Evolutionary conservation across 2,329 filamentous ascomycete species (phyloP).

Genomic region (Falciphora oryzae): DNA sequence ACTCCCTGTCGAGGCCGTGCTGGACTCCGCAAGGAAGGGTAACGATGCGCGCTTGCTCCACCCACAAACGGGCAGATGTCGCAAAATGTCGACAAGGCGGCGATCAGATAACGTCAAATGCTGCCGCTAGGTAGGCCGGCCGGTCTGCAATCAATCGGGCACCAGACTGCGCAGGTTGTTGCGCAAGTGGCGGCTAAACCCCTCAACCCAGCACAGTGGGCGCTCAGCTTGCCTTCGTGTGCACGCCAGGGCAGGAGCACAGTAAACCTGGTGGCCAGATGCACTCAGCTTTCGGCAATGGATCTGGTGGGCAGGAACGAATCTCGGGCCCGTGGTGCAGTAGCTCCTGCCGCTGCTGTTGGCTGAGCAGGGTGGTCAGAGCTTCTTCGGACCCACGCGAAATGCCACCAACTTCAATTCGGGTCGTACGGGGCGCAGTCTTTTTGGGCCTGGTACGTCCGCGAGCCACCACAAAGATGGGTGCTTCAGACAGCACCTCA

Average conservation of each 20-base stretch:
- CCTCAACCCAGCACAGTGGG: too few relatives aligned
- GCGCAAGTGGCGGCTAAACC: too few relatives aligned
- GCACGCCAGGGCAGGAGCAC: too few relatives aligned
- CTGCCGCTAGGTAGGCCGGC: not conserved
- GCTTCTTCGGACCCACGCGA: not conserved
- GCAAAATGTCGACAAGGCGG: not conserved
- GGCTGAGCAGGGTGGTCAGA: not conserved
- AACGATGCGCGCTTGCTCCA: not conserved
- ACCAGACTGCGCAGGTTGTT: not conserved
- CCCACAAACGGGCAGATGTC: not conserved
- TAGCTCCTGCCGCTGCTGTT: not conserved
- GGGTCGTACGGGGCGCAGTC: too few relatives aligned
- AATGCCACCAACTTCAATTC: not conserved
- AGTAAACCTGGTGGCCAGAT: not conserved
- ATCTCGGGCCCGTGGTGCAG: not conserved
- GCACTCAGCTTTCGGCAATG: not conserved
- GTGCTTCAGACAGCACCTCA: not conserved
- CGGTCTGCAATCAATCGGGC: not conserved
- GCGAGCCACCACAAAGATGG: too few relatives aligned
- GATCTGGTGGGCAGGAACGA: not conserved
- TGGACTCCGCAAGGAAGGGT: not conserved
- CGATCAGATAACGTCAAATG: not conserved
- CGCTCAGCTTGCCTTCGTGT: too few relatives aligned
- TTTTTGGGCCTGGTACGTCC: too few relatives aligned
- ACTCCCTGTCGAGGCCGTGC: not conserved